Conservation (phyloP, 1,284 basidiomycete genomes). For the Moesziomyces sp. region DNA sequence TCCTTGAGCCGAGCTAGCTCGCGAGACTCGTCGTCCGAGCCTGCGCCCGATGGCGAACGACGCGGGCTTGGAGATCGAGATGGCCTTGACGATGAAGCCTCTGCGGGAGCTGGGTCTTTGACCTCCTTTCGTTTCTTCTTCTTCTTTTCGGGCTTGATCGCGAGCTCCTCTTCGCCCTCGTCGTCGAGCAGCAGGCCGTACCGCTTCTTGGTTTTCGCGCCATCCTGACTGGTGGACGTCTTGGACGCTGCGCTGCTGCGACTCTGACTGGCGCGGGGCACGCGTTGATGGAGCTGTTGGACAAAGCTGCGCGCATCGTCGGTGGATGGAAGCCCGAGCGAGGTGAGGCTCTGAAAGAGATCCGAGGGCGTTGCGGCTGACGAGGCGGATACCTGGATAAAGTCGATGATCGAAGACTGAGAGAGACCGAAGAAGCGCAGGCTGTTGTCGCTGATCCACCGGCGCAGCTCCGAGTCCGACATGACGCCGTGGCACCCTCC, state of each 20-base stretch:
- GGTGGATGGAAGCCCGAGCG: constrained; percentile 82
- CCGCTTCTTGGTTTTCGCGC: constrained; percentile 46
- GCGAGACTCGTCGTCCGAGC: constrained; percentile 73
- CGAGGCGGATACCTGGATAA: constrained; percentile 72
- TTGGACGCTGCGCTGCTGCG: constrained; percentile 72
- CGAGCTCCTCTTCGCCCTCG: constrained; percentile 47
- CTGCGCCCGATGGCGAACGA: neutral
- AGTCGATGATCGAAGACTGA: constrained; percentile 58
- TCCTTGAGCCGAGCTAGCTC: constrained; percentile 84
- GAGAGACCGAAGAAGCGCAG: constrained; percentile 62
- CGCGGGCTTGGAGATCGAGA: constrained; percentile 10
- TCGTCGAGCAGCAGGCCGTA: constrained; percentile 58
- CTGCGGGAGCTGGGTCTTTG: constrained; percentile 72
- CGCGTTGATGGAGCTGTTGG: constrained; percentile 79
- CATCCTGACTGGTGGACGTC: neutral
- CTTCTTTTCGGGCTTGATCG: constrained; percentile 67
- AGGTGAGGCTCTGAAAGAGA: constrained; percentile 79
- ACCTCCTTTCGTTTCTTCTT: constrained; percentile 76
- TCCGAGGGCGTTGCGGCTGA: constrained; percentile 82
- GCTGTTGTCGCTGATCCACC: constrained; percentile 62
- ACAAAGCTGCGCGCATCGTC: constrained; percentile 83
- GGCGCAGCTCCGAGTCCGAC: constrained; percentile 44
- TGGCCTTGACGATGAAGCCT: neutral
- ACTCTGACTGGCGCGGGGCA: constrained; percentile 75
- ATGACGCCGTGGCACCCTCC: constrained; percentile 3